These are phyloP conservation scores for Ceratocystis harringtonii DNA, from an alignment of 2,329 filamentous ascomycete species.

Conservation along the genomic window DNA sequence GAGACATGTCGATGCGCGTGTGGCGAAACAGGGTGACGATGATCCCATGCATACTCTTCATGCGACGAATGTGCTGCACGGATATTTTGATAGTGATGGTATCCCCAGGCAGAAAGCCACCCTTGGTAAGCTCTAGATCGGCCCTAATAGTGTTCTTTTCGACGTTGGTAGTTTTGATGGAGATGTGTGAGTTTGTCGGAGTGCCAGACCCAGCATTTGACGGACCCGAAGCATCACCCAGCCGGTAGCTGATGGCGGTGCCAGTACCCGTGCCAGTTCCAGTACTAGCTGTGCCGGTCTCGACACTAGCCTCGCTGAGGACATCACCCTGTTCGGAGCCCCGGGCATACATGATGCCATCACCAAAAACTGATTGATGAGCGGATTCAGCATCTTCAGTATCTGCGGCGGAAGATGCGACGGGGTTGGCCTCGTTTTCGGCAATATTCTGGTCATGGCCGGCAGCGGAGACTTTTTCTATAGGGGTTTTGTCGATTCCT, in stretches of 20 bases:
- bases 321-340: constrained; percentile 30
- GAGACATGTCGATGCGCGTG: constrained; percentile 70
- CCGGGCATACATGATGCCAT: constrained; percentile 27
- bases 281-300: constrained; percentile 34
- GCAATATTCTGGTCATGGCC: background rate
- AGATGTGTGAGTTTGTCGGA: constrained; percentile 9
- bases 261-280: constrained; percentile 17
- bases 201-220: constrained; percentile 12
- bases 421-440: constrained; percentile 17
- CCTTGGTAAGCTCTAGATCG: constrained; percentile 65
- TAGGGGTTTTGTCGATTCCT: constrained; percentile 2
- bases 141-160: constrained; percentile 70
- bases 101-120: constrained; percentile 77
- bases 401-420: constrained; percentile 23
- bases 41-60: constrained; percentile 83
- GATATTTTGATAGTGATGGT: constrained; percentile 63
- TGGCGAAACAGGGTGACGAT: constrained; percentile 87
- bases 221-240: background rate
- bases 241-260: constrained; percentile 9
- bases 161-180: constrained; percentile 22
- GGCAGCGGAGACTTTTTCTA: constrained; percentile 5
- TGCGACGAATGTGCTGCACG: constrained; percentile 73
- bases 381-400: constrained; percentile 19
- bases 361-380: constrained; percentile 28
- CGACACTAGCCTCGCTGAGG: constrained; percentile 55